Evolutionary conservation across 2,329 filamentous ascomycete genomes (phyloP), one percentile per base, ranked within the genome.

Genomic region (Fusarium sp.): DNA sequence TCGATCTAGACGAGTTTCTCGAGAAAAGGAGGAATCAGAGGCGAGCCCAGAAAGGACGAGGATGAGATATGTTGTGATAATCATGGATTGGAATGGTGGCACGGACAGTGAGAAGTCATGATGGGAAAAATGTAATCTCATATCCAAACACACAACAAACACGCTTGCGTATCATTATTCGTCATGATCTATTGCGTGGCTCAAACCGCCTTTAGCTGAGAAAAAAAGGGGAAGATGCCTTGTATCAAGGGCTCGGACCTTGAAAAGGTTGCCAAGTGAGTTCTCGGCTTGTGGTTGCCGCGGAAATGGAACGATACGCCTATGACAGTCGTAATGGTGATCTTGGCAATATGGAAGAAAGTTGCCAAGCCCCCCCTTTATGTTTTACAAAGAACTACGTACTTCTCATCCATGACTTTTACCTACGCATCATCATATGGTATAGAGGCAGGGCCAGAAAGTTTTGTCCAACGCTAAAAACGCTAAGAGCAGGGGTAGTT

Each of bases 1-100:
- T 88, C 6, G 88, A 89, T 42, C 75, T 89, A 77, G 87, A 88
- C 1, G 87, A 86, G 62, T 87, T 86, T 74, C 72, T 86, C 54
- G 81, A 80, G 54, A 74, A 74, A 40, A 84, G 82, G 77, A 78
- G 79, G 29, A 74, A 62, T 38, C 72, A 69, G 42, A 78, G 62
- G 40, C 58, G 47, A 63, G 40, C 5, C 18, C 56, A 45, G 27
- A 73, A 62, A 59, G 62, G 66, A 50, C n/a, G 47, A 31, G 24
- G 24, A 29, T 52, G 24, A 34, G 22, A 42, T 24, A 20, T 35
- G 24, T 6, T 29, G 45, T 50, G 24, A 16, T 50, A n/a, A 29
- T 50, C 16, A 50, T 50, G 45, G 24, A 13, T 11, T 54, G 47
- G 47, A 54, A 54, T 54, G 24, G 47, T 54, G 47, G 47, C 24